Evolutionary conservation across 768 basidiomycete species (phyloP), one percentile per base, ranked within the genome.

Genomic region (Boletus barrowsii): DNA sequence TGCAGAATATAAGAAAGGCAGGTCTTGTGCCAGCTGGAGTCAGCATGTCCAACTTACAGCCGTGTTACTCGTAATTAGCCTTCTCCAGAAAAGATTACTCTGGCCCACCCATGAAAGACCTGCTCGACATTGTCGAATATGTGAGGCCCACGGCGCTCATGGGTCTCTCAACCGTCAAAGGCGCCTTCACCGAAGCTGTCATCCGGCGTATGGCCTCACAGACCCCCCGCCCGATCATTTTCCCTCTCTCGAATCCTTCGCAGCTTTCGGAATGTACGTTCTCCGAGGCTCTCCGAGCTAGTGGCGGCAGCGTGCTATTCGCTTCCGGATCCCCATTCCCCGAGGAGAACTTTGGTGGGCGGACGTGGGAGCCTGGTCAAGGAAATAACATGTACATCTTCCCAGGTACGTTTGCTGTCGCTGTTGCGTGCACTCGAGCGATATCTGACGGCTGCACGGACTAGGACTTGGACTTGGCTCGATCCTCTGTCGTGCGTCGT

Each of bases 341-440:
- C 14, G 76, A 79, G 43, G 76, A 85, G 58, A 62, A 72, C 52
- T 87, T 76, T 72, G 70, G 77, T 35, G 84, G 83, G 30, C 75
- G 73, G 49, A 77, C 60, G 33, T 73, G 86, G 59, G 84, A 86
- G 59, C 85, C 94, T 3, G 90, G 91, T 22, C 95, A 97, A 72
- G 93, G 93, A 26, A 97, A 96, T 70, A 98, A 96, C 71, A 93
- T 94, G 90, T 90, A 88, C 69, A 87, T 88, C 64, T 87, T 87
- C 77, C 84, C 84, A 46, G 82, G 83, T 82, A 40, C 15, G 71
- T 63, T 29, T 15, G 3, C 5, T 13, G 13, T 24, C 7, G n/a
- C 8, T 0, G 29, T 42, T 22, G 22, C n/a, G 13, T 22, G 18
- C n/a, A 10, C 43, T 14, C 37, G 1, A 15, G 18, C 13, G n/a